Evolutionary conservation across 108 stramenopile species (phyloP).

Genomic region (Conticribra weissflogii): DNA sequence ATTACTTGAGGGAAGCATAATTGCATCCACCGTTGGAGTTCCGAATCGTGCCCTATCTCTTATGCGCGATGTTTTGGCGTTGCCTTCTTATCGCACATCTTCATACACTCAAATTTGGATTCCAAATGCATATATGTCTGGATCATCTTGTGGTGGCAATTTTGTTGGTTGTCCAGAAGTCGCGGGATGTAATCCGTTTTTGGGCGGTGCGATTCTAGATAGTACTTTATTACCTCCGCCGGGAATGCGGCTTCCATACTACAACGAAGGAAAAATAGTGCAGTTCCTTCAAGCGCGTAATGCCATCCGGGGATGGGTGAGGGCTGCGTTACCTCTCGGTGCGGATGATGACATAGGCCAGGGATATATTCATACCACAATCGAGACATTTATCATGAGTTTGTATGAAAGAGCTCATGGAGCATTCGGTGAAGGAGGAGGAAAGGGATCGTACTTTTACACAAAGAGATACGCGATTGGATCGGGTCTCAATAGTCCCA

Average conservation of each 20-base stretch:
- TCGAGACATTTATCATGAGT: slow-evolving; percentile 83
- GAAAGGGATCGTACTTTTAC: slow-evolving; percentile 68
- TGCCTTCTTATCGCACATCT: slow-evolving; percentile 78
- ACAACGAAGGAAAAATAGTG: slow-evolving; percentile 67
- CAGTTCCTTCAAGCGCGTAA: slow-evolving; percentile 85
- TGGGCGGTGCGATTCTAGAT: slow-evolving; percentile 87
- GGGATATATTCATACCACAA: slow-evolving; percentile 72
- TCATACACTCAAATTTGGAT: slow-evolving; percentile 90
- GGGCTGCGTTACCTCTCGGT: slow-evolving; percentile 73
- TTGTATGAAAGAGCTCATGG: slow-evolving; percentile 88
- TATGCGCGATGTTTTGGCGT: slow-evolving; percentile 81
- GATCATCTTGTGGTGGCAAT: slow-evolving; percentile 66
- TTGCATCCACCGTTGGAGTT: slow-evolving; percentile 72
- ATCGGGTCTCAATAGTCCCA: slow-evolving; percentile 81
- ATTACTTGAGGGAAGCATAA: slow-evolving; percentile 57
- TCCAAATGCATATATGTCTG: slow-evolving; percentile 81
- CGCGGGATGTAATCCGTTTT: slow-evolving; percentile 70
- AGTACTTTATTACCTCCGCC: slow-evolving; percentile 73
- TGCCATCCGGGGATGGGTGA: slow-evolving; percentile 84
- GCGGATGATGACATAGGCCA: slow-evolving; percentile 82
- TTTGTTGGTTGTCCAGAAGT: slow-evolving; percentile 81
- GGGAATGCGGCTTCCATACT: slow-evolving; percentile 75
- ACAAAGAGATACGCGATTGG: slow-evolving; percentile 73
- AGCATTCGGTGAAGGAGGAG: slow-evolving; percentile 82
- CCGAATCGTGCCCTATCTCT: slow-evolving; percentile 84